Evolutionary conservation across 1,284 basidiomycete genomes (phyloP).

Genomic region (Chalciporus sp.): DNA sequence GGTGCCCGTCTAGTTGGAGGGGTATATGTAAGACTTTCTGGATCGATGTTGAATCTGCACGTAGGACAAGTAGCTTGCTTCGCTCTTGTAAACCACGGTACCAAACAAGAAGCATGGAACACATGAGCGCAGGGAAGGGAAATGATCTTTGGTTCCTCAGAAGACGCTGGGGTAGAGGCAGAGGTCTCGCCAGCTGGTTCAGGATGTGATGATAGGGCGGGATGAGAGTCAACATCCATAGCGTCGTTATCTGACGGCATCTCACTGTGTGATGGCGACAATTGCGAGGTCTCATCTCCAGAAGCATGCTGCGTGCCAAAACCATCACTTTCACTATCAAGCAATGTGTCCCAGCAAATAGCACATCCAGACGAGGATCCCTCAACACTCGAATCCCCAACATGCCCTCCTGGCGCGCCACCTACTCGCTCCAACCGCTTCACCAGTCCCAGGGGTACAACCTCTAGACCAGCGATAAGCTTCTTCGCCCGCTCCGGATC

Average conservation of each 20-base stretch:
- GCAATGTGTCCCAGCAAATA: slow-evolving; percentile 71
- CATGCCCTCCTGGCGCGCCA: slow-evolving; percentile 41
- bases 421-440: slow-evolving; percentile 63
- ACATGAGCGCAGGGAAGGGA: slow-evolving; percentile 76
- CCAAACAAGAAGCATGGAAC: slow-evolving; percentile 73
- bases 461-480: slow-evolving; percentile 64
- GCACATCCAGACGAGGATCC: slow-evolving; percentile 53
- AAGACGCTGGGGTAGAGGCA: slow-evolving; percentile 4
- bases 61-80: slow-evolving; percentile 79
- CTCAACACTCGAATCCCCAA: slow-evolving; percentile 41
- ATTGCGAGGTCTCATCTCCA: slow-evolving; percentile 13
- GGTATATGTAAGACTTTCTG: slow-evolving; percentile 65
- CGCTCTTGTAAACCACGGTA: slow-evolving; percentile 78
- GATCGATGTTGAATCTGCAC: slow-evolving; percentile 79
- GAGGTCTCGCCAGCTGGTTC: slow-evolving; percentile 2
- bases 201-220: slow-evolving; percentile 7
- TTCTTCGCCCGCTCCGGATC: slow-evolving; percentile 65
- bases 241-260: slow-evolving; percentile 4
- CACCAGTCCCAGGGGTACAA: slow-evolving; percentile 66
- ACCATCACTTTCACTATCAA: slow-evolving; percentile 52
- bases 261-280: slow-evolving; percentile 16
- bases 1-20: slow-evolving; percentile 27
- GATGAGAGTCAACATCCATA: slow-evolving; percentile 25
- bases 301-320: slow-evolving; percentile 31
- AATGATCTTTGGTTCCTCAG: slow-evolving; percentile 43